Percentiles rank a stretch among this genome's conserved stretches.
These are phyloP conservation scores for Decorospora gaudefroyi DNA, from an alignment of 2,329 filamentous ascomycete genomes.

Conservation along the genomic window DNA sequence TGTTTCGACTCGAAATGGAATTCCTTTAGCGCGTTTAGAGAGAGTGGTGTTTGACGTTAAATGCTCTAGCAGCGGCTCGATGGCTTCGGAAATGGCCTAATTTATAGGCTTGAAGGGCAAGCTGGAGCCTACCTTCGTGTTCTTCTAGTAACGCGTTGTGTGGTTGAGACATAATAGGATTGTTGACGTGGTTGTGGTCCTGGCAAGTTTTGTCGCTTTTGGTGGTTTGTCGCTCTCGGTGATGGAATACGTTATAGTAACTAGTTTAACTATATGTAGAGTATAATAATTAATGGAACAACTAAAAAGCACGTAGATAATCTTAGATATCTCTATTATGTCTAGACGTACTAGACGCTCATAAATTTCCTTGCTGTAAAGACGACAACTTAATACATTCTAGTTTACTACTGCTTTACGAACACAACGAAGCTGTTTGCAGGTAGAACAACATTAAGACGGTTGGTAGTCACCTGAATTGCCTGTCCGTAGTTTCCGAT, in stretches of 20 bases:
- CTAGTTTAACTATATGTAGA: no score
- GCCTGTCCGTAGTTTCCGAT: no score
- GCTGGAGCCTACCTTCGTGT: not conserved
- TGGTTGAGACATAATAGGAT: not conserved
- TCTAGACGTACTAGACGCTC: no score
- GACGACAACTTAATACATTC: no score
- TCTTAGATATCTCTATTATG: no score
- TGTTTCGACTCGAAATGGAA: not conserved
- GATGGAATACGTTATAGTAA: conserved; percentile 7
- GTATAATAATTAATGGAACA: no score
- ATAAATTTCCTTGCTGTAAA: no score
- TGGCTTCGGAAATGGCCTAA: not conserved
- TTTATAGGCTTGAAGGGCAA: not conserved
- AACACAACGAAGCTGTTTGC: no score
- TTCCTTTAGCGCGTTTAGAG: not conserved
- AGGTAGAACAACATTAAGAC: no score
- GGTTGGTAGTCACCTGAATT: no score
- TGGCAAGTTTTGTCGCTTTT: not conserved
- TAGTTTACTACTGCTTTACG: no score
- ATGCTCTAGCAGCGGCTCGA: not conserved
- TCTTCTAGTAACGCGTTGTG: not conserved
- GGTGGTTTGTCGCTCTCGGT: not conserved
- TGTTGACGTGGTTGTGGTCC: not conserved
- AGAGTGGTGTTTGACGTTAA: not conserved
- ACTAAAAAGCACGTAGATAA: no score